Conservation (phyloP, 2,329 filamentous ascomycete species). For the Talaromyces piceae region DNA sequence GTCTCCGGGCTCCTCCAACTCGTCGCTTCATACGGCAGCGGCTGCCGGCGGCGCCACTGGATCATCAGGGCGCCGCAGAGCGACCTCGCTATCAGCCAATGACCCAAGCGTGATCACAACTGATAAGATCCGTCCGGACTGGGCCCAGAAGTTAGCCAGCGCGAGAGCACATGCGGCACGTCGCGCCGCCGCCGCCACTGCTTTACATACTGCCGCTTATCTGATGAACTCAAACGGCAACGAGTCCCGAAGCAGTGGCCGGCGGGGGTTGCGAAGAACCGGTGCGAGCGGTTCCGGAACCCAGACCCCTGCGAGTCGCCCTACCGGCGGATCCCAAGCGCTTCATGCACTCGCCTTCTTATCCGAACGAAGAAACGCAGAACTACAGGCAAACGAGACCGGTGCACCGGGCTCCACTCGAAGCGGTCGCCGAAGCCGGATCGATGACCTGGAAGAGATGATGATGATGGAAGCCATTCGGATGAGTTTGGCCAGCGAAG, state of each 20-base stretch:
- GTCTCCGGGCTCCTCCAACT: constrained; percentile 79
- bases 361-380: constrained; percentile 34
- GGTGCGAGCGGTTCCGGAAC: constrained; percentile 27
- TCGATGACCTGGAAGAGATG: constrained; percentile 90
- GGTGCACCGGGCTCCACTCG: constrained; percentile 35
- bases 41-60: constrained; percentile 40
- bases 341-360: constrained; percentile 41
- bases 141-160: constrained; percentile 79
- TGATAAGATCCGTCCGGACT: constrained; percentile 86
- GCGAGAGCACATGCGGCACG: constrained; percentile 79
- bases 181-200: constrained; percentile 84
- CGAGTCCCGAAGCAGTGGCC: constrained; percentile 48
- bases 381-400: constrained; percentile 30
- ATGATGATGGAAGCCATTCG: constrained; percentile 98
- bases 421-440: constrained; percentile 53
- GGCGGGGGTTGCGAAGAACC: constrained; percentile 46
- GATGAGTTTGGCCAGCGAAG: constrained; percentile 81
- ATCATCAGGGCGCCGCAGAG: constrained; percentile 45
- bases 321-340: constrained; percentile 26
- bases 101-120: constrained; percentile 85
- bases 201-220: constrained; percentile 90
- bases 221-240: constrained; percentile 58
- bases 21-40: constrained; percentile 49
- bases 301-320: constrained; percentile 27
- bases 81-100: constrained; percentile 68